Evolutionary conservation across 257 asterid species (phyloP).

Genomic region (Solanum ahanhuiri): DNA sequence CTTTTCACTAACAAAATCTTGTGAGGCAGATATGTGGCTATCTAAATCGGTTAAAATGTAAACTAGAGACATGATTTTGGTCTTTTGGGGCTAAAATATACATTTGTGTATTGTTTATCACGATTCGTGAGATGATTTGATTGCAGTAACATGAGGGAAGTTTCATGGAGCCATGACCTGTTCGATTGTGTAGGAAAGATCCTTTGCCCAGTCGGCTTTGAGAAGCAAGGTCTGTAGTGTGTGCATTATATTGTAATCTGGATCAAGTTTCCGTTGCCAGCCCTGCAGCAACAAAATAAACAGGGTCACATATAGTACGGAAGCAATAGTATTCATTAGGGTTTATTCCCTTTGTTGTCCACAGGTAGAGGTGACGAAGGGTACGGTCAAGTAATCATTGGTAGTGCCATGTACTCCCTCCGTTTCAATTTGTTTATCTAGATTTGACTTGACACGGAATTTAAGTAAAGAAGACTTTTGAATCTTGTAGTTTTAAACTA

Average conservation of each 20-base stretch:
- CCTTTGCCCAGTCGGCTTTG: slow-evolving; percentile 79
- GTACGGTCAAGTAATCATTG: not conserved
- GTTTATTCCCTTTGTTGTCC: not conserved
- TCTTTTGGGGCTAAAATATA: not conserved
- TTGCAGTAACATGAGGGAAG: not conserved
- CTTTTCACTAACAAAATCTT: not conserved
- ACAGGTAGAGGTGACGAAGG: not conserved
- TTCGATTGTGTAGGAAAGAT: slow-evolving; percentile 55
- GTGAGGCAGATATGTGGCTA: not conserved
- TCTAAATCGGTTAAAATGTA: not conserved
- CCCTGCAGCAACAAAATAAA: slow-evolving; percentile 23
- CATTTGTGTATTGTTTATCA: not conserved
- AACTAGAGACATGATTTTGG: not conserved
- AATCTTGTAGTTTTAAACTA: not conserved
- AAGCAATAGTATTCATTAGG: not conserved
- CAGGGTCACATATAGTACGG: not conserved
- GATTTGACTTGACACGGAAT: not conserved
- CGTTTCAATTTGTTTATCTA: not conserved
- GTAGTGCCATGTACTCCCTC: not conserved
- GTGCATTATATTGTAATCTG: slow-evolving; percentile 68
- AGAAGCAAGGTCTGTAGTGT: slow-evolving; percentile 62
- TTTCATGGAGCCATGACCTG: slow-evolving; percentile 75
- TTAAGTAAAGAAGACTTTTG: not conserved
- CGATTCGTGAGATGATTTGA: not conserved
- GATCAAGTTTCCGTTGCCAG: slow-evolving; percentile 78